Evolutionary conservation across 495 filamentous ascomycete species (phyloP).

Genomic region (Pseudoneurospora amorphoporcata): DNA sequence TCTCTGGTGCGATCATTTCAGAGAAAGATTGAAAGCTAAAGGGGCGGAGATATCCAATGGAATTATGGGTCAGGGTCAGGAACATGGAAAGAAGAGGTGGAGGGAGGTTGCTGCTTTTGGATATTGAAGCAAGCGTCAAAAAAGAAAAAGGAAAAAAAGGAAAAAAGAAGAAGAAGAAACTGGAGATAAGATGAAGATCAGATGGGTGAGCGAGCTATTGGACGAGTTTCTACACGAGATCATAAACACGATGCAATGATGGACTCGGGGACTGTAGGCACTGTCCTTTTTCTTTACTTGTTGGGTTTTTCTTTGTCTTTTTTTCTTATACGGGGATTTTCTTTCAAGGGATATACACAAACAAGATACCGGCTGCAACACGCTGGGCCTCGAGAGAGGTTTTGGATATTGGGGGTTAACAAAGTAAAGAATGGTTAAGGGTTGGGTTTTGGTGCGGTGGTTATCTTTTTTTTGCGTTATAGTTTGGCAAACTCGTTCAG

Average conservation of each 20-base stretch:
- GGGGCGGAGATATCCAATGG: constrained; percentile 13
- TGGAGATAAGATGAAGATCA: too few species aligned
- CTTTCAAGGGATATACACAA: not conserved
- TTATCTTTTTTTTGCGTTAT: not conserved
- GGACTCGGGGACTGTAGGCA: not conserved
- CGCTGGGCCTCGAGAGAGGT: not conserved
- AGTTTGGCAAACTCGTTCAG: not conserved
- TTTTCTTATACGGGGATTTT: not conserved
- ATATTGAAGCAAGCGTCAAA: not conserved
- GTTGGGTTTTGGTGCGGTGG: not conserved
- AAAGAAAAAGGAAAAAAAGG: not conserved
- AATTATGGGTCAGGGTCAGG: constrained; percentile 2
- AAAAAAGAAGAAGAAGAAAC: not conserved
- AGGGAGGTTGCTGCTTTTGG: constrained; percentile 8
- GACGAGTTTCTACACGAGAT: not conserved
- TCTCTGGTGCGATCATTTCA: constrained; percentile 33
- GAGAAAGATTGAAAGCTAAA: constrained; percentile 9
- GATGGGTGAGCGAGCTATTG: accelerated
- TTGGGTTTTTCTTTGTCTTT: not conserved
- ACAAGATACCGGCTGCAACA: not conserved
- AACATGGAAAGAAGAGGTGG: constrained; percentile 8
- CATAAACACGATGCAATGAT: not conserved
- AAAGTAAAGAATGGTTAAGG: not conserved
- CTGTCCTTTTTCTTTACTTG: not conserved
- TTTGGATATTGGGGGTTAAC: not conserved